Evolutionary conservation across 2,329 filamentous ascomycete genomes (phyloP).

Genomic region (Aspergillus flavus): DNA sequence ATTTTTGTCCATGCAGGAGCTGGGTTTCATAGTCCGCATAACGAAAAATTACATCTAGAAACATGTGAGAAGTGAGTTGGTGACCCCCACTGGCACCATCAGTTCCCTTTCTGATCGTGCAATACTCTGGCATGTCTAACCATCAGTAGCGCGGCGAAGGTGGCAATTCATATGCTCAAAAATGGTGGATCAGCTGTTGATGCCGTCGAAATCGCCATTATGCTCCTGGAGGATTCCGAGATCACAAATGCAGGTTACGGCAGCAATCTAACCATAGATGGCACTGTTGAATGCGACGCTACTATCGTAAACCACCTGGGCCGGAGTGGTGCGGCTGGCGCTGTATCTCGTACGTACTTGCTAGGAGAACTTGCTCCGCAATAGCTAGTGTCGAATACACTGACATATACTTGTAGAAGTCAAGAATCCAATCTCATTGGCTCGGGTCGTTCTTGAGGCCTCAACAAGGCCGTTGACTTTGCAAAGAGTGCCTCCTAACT

Average conservation of each 20-base stretch:
- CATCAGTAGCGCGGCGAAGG: conserved; percentile 69
- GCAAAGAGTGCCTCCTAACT: conserved; percentile 86
- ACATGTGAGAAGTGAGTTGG: conserved; percentile 81
- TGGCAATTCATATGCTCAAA: conserved; percentile 79
- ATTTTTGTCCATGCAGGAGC: conserved; percentile 97
- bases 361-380: background rate
- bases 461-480: conserved; percentile 78
- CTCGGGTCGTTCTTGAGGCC: conserved; percentile 77
- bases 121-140: conserved; percentile 10
- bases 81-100: background rate
- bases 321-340: conserved; percentile 89
- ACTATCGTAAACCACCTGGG: conserved; percentile 89
- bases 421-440: conserved; percentile 87
- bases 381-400: background rate
- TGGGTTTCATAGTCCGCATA: conserved; percentile 86
- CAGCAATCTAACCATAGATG: conserved; percentile 90
- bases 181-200: conserved; percentile 80
- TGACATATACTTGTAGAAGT: conserved; percentile 48
- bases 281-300: conserved; percentile 91
- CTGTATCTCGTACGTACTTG: conserved; percentile 72
- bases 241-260: conserved; percentile 97
- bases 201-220: conserved; percentile 86
- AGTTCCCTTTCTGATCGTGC: background rate
- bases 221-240: conserved; percentile 85
- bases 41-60: conserved; percentile 80